Evolutionary conservation across 2,329 filamentous ascomycete species (phyloP).

Genomic region (Talaromyces verruculosus): DNA sequence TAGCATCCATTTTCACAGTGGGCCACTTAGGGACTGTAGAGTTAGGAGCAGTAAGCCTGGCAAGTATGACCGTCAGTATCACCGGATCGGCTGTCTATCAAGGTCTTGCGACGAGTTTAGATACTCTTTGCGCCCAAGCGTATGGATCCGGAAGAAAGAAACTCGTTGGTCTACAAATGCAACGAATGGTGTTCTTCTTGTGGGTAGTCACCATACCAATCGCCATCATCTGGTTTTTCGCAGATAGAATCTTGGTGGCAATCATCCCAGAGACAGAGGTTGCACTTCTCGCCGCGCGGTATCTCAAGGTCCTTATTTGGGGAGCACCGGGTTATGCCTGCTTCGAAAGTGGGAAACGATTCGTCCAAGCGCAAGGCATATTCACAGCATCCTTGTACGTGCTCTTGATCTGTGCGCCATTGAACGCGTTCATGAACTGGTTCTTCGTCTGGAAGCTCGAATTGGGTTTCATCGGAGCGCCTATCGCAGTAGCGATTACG

Average conservation of each 20-base stretch:
- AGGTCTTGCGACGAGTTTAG: slow-evolving; percentile 83
- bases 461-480: slow-evolving; percentile 75
- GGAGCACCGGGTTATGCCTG: slow-evolving; percentile 73
- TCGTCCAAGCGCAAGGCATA: slow-evolving; percentile 82
- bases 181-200: slow-evolving; percentile 78
- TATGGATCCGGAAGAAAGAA: slow-evolving; percentile 89
- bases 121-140: slow-evolving; percentile 90
- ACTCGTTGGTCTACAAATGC: slow-evolving; percentile 79
- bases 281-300: slow-evolving; percentile 69
- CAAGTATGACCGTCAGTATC: slow-evolving; percentile 78
- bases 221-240: slow-evolving; percentile 67
- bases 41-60: slow-evolving; percentile 65
- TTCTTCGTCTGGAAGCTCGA: slow-evolving; percentile 70
- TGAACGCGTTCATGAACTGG: slow-evolving; percentile 81
- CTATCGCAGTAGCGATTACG: slow-evolving; percentile 72
- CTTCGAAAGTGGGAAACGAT: slow-evolving; percentile 81
- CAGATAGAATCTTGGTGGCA: slow-evolving; percentile 61
- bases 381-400: slow-evolving; percentile 82
- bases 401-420: slow-evolving; percentile 74
- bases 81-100: slow-evolving; percentile 75
- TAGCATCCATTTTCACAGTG: slow-evolving; percentile 75
- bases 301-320: slow-evolving; percentile 67
- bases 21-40: slow-evolving; percentile 72
- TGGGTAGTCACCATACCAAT: slow-evolving; percentile 72
- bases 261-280: slow-evolving; percentile 73